Evolutionary conservation across 768 basidiomycete species (phyloP), one percentile per base, ranked within the genome.

Genomic region (Gloeostereum incarnatum): DNA sequence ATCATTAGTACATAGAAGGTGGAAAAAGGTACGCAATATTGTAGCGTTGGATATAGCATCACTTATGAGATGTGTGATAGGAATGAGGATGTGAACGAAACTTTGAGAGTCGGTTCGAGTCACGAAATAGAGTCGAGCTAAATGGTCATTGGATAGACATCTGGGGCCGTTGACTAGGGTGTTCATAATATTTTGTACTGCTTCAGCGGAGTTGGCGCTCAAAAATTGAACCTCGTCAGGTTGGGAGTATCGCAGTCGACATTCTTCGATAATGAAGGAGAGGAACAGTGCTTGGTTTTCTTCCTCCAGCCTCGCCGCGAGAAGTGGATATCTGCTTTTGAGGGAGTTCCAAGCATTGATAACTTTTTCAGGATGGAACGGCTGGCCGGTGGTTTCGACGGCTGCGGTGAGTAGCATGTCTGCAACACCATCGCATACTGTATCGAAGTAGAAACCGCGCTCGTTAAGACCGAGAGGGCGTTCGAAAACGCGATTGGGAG

Each of bases 281-380:
- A 64, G 45, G 17, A 47, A n/a, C n/a, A 39, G 6, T 49, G 45
- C 16, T 45, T 46, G 8, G 51, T 45, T 45, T 5, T 56, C 48
- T 31, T 58, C 55, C 32, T 59, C 55, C n/a, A 75, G 45, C 4
- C 40, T 53, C 5, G 68, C 62, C 3, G 61, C 70, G 9, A 71
- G 65, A 3, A 79, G 57, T 2, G 76, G 76, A 42, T 59, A 74
- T 23, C 57, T 62, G 19, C 52, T 55, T 50, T 78, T 78, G 16
- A 72, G 50, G 8, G 60, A 49, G 16, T 55, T 20, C 75, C 75
- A 80, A 2, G 69, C 59, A 20, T 54, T 51, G 1, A 32, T 23
- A 26, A 78, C 47, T 41, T 67, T 73, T 8, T 46, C 45, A 5
- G 50, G 39, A 9, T 24, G 51, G 23, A 54, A 38, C 18, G 42